Evolutionary conservation across 1,284 basidiomycete species (phyloP).

Genomic region (Phellopilus nigrolimitatus): DNA sequence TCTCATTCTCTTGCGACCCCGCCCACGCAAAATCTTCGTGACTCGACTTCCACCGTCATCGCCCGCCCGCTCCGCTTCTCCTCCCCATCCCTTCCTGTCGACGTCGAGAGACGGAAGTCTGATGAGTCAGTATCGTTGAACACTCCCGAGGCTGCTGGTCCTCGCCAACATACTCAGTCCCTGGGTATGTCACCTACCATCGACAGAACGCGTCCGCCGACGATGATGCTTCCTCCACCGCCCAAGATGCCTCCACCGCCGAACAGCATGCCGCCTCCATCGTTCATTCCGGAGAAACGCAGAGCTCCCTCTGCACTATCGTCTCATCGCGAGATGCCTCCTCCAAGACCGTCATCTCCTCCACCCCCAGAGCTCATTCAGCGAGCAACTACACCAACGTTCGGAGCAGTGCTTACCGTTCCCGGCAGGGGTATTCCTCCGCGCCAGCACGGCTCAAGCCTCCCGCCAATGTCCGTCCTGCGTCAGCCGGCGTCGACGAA

Average conservation of each 20-base stretch:
- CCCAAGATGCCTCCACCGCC: conserved; percentile 76
- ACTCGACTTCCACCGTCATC: conserved; percentile 37
- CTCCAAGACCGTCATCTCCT: conserved; percentile 82
- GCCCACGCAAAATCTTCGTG: conserved; percentile 40
- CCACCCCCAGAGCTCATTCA: conserved; percentile 85
- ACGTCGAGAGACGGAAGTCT: conserved; percentile 42
- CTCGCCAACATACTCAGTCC: conserved; percentile 46
- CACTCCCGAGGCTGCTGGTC: conserved; percentile 37
- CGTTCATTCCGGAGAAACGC: conserved; percentile 67
- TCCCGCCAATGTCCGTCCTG: conserved; percentile 61
- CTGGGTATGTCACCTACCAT: conserved; percentile 38
- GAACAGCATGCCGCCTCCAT: conserved; percentile 65
- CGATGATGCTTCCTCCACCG: conserved; percentile 82
- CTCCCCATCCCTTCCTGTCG: conserved; percentile 32
- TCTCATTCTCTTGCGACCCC: conserved; percentile 31
- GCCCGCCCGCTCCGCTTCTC: conserved; percentile 29
- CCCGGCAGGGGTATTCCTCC: conserved; percentile 43
- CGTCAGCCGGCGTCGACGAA: conserved; percentile 74
- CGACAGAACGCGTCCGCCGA: conserved; percentile 81
- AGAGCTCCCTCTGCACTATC: conserved; percentile 47
- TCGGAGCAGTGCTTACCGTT: conserved; percentile 57
- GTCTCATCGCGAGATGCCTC: conserved; percentile 50
- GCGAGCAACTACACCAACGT: conserved; percentile 79
- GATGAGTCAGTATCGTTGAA: conserved; percentile 65
- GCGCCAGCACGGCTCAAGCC: conserved; percentile 60